phyloP scores from a whole-genome alignment of 192 early-diverging fungal genomes.

The Gamsiella multidivaricata region DNA sequence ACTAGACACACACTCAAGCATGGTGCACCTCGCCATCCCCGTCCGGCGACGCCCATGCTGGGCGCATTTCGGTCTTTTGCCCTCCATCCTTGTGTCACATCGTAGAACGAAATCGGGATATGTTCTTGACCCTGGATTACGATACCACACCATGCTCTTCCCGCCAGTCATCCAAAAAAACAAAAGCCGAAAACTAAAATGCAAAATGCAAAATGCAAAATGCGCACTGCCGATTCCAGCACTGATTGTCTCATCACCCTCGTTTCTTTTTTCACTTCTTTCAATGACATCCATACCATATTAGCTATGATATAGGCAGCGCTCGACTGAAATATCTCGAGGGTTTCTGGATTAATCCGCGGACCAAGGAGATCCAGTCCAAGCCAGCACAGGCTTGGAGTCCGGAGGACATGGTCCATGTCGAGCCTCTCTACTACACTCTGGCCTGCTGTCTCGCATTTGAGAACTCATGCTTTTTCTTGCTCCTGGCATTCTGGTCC shows the following conservation, averaged over 20 bases:
- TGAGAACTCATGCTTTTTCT: constrained; percentile 33
- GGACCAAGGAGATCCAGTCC: constrained; percentile 22
- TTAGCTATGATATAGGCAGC: constrained; percentile 42
- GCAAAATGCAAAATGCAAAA: too few relatives aligned
- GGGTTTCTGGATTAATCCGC: constrained; percentile 46
- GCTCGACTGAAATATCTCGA: constrained; percentile 47
- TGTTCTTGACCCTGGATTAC: neutral
- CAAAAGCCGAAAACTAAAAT: too few relatives aligned
- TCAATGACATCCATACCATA: neutral
- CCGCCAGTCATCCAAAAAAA: too few relatives aligned
- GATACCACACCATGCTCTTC: neutral
- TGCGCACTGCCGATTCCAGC: too few relatives aligned
- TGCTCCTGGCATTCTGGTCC: constrained; percentile 40
- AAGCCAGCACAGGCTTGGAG: constrained; percentile 36
- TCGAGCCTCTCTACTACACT: constrained; percentile 51
- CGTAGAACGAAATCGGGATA: too few relatives aligned
- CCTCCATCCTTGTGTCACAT: too few relatives aligned
- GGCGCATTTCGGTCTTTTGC: too few relatives aligned
- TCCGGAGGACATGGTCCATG: constrained; percentile 10
- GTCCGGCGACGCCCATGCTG: too few relatives aligned
- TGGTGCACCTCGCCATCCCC: too few relatives aligned
- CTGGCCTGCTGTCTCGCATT: constrained; percentile 31
- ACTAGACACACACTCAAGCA: too few relatives aligned
- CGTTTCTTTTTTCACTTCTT: neutral
- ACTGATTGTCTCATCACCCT: neutral